These are phyloP conservation scores for Lignosus rhinocerotis DNA, from an alignment of 1,284 basidiomycete species.

Conservation along the genomic window DNA sequence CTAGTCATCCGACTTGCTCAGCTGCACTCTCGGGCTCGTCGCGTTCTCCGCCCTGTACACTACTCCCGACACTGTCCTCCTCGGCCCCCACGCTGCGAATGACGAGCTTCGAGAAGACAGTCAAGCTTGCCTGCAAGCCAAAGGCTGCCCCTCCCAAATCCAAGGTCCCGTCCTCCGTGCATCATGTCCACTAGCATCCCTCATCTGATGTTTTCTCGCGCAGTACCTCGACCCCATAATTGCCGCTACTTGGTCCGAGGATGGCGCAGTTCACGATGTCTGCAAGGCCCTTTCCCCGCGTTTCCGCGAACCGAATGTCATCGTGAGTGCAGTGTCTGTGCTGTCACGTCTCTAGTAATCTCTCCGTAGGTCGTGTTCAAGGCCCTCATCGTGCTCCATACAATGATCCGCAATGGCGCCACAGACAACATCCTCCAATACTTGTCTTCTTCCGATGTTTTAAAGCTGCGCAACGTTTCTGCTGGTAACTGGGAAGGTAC, in stretches of 20 bases:
- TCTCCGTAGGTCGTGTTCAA: constrained; percentile 87
- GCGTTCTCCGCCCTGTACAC: constrained; percentile 17
- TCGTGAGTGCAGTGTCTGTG: constrained; percentile 54
- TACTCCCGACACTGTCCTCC: constrained; percentile 10
- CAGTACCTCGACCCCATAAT: constrained; percentile 91
- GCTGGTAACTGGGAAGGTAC: constrained; percentile 81
- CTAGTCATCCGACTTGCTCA: not conserved
- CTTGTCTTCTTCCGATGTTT: constrained; percentile 76
- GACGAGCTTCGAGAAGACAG: constrained; percentile 83
- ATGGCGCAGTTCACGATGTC: constrained; percentile 90
- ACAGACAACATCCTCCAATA: constrained; percentile 90
- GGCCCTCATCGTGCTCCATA: constrained; percentile 92
- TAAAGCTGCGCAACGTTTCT: constrained; percentile 79
- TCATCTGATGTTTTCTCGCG: constrained; percentile 7
- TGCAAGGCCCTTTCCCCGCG: constrained; percentile 83
- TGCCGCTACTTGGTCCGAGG: constrained; percentile 90
- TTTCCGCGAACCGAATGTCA: constrained; percentile 87
- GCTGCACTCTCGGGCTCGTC: constrained; percentile 8
- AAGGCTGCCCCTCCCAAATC: constrained; percentile 92
- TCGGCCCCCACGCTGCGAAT: constrained; percentile 36
- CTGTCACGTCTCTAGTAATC: constrained; percentile 3
- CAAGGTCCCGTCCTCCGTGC: constrained; percentile 57
- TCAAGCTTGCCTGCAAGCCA: constrained; percentile 92
- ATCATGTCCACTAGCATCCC: not conserved
- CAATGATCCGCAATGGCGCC: constrained; percentile 91